These are phyloP conservation scores for Leccinellum albellum DNA, from an alignment of 768 basidiomycete species.

Conservation along the genomic window DNA sequence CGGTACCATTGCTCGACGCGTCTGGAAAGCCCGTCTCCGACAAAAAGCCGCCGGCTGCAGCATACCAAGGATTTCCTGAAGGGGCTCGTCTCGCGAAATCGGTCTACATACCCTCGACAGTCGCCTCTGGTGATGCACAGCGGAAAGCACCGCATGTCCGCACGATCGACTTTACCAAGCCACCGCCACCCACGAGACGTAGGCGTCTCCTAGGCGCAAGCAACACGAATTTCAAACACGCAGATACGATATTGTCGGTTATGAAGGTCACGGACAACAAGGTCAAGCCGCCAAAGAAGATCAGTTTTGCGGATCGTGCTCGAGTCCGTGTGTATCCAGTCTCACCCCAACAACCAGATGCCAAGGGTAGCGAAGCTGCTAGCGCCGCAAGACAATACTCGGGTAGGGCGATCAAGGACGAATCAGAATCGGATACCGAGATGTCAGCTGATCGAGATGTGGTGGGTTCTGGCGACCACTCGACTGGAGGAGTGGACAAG, in stretches of 20 bases:
- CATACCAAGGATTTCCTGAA: background rate
- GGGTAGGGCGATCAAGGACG: background rate
- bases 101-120: background rate
- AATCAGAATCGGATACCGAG: background rate
- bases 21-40: slow-evolving; percentile 5
- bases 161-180: slow-evolving; percentile 29
- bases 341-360: slow-evolving; percentile 9
- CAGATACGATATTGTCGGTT: background rate
- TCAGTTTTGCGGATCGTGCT: slow-evolving; percentile 23
- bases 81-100: background rate
- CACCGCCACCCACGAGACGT: slow-evolving; percentile 10
- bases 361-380: background rate
- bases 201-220: slow-evolving; percentile 6
- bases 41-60: background rate
- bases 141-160: slow-evolving; percentile 7
- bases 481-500: background rate
- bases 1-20: slow-evolving; percentile 2
- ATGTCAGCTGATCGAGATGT: background rate
- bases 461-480: background rate
- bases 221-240: background rate
- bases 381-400: background rate
- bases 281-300: slow-evolving; percentile 24
- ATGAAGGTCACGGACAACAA: slow-evolving; percentile 7
- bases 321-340: slow-evolving; percentile 16
- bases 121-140: background rate